A percentile compares a stretch with the other conserved stretches of the same genome.
These are phyloP conservation scores for Vaccinium myrtillus DNA, from an alignment of 148 eudicot species.

Conservation along the genomic window DNA sequence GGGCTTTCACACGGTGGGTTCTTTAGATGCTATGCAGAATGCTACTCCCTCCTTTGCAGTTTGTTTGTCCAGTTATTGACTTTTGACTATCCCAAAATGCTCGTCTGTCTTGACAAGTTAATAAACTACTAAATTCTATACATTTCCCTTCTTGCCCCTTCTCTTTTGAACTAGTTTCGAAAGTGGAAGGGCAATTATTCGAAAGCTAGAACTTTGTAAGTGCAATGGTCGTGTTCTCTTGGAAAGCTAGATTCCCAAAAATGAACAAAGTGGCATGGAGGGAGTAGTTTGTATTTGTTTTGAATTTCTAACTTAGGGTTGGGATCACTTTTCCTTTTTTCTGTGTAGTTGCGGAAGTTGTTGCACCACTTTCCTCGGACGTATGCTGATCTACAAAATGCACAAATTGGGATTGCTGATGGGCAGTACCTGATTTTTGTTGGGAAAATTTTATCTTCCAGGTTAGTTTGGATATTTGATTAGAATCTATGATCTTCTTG, in stretches of 20 bases:
- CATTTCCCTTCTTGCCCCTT: not conserved
- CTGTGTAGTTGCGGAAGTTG: constrained; percentile 75
- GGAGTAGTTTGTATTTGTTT: constrained; percentile 1
- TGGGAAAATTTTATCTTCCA: constrained; percentile 80
- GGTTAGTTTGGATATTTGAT: constrained; percentile 32
- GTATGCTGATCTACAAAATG: constrained; percentile 91
- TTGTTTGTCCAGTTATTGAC: not conserved
- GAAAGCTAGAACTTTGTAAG: not conserved
- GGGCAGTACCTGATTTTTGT: constrained; percentile 90
- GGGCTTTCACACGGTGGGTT: constrained; percentile 78
- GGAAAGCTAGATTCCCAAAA: not conserved
- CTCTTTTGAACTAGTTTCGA: not conserved
- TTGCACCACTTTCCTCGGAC: constrained; percentile 96
- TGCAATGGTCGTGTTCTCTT: not conserved
- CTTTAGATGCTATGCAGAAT: constrained; percentile 16
- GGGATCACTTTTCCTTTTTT: constrained; percentile 25
- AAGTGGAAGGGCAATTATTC: not conserved
- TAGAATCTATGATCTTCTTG: constrained; percentile 9
- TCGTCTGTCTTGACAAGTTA: not conserved
- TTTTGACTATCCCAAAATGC: not conserved
- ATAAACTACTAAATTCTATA: not conserved
- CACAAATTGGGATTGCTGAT: constrained; percentile 73
- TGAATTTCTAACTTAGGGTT: not conserved
- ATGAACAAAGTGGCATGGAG: not conserved
- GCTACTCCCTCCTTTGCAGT: not conserved